Conservation (phyloP, 768 basidiomycete species). For the Pisolithus microcarpus region DNA sequence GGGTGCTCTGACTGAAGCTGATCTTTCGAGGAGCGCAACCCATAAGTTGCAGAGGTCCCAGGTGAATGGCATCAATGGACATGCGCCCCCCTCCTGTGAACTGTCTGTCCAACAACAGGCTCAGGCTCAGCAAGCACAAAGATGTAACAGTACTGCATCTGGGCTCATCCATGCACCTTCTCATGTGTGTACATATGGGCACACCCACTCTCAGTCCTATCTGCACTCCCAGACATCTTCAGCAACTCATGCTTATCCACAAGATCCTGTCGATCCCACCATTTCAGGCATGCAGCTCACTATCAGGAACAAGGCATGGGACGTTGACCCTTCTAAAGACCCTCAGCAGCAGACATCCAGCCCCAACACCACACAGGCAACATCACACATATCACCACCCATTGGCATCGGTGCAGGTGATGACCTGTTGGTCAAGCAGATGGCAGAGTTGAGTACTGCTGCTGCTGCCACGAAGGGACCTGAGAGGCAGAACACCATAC, state of each 20-base stretch:
- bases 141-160: conserved; percentile 20
- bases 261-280: conserved; percentile 55
- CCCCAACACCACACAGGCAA: background rate
- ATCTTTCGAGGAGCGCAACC: conserved; percentile 25
- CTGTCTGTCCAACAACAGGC: conserved; percentile 6
- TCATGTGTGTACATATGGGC: background rate
- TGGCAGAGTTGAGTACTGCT: conserved; percentile 44
- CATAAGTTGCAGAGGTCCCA: conserved; percentile 27
- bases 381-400: conserved; percentile 19
- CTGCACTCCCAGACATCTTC: background rate
- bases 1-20: conserved; percentile 27
- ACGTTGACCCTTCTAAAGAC: conserved; percentile 58
- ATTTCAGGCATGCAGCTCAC: conserved; percentile 53
- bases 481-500: conserved; percentile 17
- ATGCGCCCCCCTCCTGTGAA: conserved; percentile 19
- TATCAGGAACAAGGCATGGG: conserved; percentile 61
- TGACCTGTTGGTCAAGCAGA: conserved; percentile 62
- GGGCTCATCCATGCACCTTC: conserved; percentile 5
- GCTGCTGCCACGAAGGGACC: conserved; percentile 13
- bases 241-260: conserved; percentile 16
- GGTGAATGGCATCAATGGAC: conserved; percentile 26
- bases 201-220: conserved; percentile 19
- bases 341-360: conserved; percentile 41
- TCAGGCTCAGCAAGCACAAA: conserved; percentile 11
- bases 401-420: conserved; percentile 36